Percentiles rank a stretch among this genome's conserved stretches.
These are phyloP conservation scores for Sanghuangporus baumii DNA, from an alignment of 1,284 basidiomycete genomes.

Conservation along the genomic window DNA sequence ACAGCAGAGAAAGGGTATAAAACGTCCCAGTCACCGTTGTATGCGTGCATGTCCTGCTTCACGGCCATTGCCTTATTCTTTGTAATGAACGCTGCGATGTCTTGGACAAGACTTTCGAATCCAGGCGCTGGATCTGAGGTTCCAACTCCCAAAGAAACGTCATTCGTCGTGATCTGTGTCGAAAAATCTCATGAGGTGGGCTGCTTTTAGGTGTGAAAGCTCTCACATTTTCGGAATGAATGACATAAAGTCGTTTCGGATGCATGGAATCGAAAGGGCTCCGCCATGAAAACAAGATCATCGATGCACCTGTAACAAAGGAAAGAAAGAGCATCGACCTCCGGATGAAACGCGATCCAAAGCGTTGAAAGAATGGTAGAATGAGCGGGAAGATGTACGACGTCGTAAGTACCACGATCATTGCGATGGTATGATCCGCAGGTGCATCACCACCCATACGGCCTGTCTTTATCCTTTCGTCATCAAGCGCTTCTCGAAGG, in stretches of 20 bases:
- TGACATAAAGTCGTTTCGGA: conserved; percentile 82
- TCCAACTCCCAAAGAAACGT: conserved; percentile 79
- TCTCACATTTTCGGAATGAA: conserved; percentile 85
- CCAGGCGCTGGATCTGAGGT: conserved; percentile 81
- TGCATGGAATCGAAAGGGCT: conserved; percentile 79
- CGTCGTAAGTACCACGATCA: conserved; percentile 58
- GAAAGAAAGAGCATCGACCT: conserved; percentile 44
- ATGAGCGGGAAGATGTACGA: conserved; percentile 60
- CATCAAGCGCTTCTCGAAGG: neutral
- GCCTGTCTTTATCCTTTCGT: conserved; percentile 48
- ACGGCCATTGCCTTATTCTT: conserved; percentile 30
- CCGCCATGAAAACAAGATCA: conserved; percentile 58
- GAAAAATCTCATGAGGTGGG: neutral
- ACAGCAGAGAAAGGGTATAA: conserved; percentile 84
- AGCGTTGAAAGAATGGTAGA: conserved; percentile 73
- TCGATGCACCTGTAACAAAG: conserved; percentile 43
- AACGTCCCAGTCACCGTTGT: conserved; percentile 80
- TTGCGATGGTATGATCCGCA: conserved; percentile 86
- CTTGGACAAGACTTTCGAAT: conserved; percentile 55
- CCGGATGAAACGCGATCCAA: conserved; percentile 45
- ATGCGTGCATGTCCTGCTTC: conserved; percentile 54
- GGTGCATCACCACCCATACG: conserved; percentile 75
- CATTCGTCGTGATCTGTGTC: conserved; percentile 60
- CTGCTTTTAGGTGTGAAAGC: neutral
- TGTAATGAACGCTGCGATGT: conserved; percentile 58